Evolutionary conservation across 805 yeast species (phyloP), one percentile per base, ranked within the genome.

Genomic region (Teunomyces stri): DNA sequence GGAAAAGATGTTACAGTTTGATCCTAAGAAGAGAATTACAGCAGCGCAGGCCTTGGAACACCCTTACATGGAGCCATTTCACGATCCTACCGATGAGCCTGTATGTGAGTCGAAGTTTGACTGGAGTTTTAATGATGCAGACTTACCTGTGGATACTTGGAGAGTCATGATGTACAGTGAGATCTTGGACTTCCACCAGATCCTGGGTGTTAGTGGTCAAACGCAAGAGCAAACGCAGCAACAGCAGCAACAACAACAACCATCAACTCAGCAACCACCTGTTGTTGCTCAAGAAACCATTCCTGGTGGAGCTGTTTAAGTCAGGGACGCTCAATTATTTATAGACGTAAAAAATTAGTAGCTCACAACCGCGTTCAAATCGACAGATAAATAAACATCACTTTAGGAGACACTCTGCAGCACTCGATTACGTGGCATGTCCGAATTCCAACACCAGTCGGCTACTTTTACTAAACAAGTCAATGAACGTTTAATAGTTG

Each of bases 161-260:
- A 84, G 96, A 72, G 96, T 90, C 15, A 92, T 94, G 98, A 92
- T 94, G 96, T 94, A 94, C 70, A 86, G 96, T 45, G 99, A 92
- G 70, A 94, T 92, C 52, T 75, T 94, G 56, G 97, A 92, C 65
- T 92, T 90, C 79, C 98, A 92, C 68, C 96, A 90, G 66, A 88
- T 87, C 49, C 91, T 84, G 37, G 86, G 75, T 22, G 63, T 56
- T 27, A 30, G 18, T 30, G 35, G 50, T 11, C 49, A 46, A 35
- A 29, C 45, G 5, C 31, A 41, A 12, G 25, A 41, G 2, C 64
- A 60, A 43, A 55, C 47, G 35, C 61, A 62, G 16, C 49, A 46
- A 20, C 35, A 6, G 12, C 28, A 12, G n/a, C 27, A 20, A 11
- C 39, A 20, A 18, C 39, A 36, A 36, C 25, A 12, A 12, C 1